Percentiles rank a stretch among this genome's conserved stretches.
Conservation (phyloP, 2,329 filamentous ascomycete genomes). For the Cladosporium velox region DNA sequence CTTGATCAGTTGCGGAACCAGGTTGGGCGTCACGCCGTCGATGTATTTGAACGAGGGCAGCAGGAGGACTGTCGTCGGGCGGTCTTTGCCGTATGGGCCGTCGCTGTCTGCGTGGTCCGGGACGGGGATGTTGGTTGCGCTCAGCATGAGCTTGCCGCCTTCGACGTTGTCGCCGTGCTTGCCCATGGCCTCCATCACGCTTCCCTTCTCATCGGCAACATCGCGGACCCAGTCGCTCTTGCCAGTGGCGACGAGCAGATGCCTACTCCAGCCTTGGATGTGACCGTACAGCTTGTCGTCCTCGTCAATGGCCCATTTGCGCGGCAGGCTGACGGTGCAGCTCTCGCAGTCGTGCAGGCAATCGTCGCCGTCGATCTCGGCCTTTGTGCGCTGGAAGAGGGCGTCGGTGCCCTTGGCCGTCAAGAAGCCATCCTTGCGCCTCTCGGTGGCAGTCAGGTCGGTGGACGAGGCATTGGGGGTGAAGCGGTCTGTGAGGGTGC, state of each 20-base stretch:
- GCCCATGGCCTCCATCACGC: conserved; percentile 57
- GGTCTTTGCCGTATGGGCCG: conserved; percentile 53
- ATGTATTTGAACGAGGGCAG: conserved; percentile 82
- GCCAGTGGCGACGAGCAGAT: conserved; percentile 89
- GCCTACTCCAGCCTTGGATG: conserved; percentile 84
- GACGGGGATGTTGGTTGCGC: conserved; percentile 85
- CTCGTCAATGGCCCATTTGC: conserved; percentile 71
- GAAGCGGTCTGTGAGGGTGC: conserved; percentile 29
- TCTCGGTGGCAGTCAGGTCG: conserved; percentile 30
- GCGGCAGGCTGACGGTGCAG: conserved; percentile 79
- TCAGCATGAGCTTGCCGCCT: conserved; percentile 74
- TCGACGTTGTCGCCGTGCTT: conserved; percentile 36
- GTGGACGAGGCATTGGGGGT: conserved; percentile 30
- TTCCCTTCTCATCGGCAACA: conserved; percentile 78
- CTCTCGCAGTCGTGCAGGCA: conserved; percentile 83
- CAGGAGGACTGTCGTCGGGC: conserved; percentile 77
- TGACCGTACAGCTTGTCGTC: conserved; percentile 79
- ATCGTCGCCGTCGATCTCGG: conserved; percentile 81
- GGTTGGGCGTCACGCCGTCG: conserved; percentile 77
- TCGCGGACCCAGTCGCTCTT: conserved; percentile 93
- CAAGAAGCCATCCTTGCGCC: conserved; percentile 44
- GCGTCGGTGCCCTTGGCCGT: conserved; percentile 50
- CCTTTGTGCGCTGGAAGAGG: conserved; percentile 74
- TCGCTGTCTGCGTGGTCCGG: conserved; percentile 64
- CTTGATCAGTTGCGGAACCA: conserved; percentile 70